Evolutionary conservation across 495 filamentous ascomycete species (phyloP), one percentile per base, ranked within the genome.

Genomic region (Penicillium canariense): DNA sequence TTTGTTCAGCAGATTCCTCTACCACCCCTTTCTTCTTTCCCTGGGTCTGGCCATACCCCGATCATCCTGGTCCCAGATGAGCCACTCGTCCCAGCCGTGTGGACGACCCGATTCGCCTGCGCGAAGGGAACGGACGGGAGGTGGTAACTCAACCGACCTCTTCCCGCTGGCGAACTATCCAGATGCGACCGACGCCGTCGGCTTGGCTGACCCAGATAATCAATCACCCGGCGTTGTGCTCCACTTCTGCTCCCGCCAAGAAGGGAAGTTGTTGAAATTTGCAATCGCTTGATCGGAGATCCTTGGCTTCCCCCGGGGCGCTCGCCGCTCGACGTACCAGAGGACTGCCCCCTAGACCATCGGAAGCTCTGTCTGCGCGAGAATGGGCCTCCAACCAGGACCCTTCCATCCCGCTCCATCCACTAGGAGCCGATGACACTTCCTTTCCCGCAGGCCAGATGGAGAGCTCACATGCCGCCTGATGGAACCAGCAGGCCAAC

Each of bases 401-500:
- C 14, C 18, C 9, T 17, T 39, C 36, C 36, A 4, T 23, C 38
- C 38, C 38, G 38, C 20, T 18, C 25, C 38, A 42, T 42, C 38
- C 38, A 42, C 38, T 42, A 1, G 20, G 20, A 25, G 18, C 36
- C 17, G 20, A 11, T 39, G 15, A n/a, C 11, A 15, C 17, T 47
- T 25, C 26, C n/a, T 18, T 20, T 20, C 44, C 38, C 23, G 30
- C 30, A 18, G 22, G 20, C 11, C 12, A 40, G 30, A 35, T 39
- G 2, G 50, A 50, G 34, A 46, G 56, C 56, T 59, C 52, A 59
- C 56, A 51, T 59, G 51, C 51, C 40, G 47, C 18, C 18, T 0
- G 31, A 52, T 59, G 56, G 56, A 55, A 8, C 27, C 50, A 1
- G 9, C 20, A 25, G 20, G 38, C 38, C 38, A 12, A 4, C n/a